Evolutionary conservation across 2,329 filamentous ascomycete genomes (phyloP), one percentile per base, ranked within the genome.

Genomic region (Metarhizium brunneum): DNA sequence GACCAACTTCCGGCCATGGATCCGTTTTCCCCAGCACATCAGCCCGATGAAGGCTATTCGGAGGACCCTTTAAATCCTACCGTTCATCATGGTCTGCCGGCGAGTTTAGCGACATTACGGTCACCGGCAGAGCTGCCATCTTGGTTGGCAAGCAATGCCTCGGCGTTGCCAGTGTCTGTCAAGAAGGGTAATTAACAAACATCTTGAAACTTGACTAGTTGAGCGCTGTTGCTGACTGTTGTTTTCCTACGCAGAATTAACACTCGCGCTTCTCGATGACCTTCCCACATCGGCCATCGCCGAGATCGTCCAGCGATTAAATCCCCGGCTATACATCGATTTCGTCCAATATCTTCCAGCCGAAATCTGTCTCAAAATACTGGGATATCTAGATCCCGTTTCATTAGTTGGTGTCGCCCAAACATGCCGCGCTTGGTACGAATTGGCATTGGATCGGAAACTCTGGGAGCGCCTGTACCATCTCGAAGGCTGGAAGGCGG

Each of bases 361-460:
- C 30, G 94, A 99, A 69, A 88, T 99, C 64, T 95, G 90, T 58
- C 85, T 94, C 48, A 87, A 95, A 65, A 87, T 97, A 48, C 85
- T 99, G 47, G 86, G 87, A 16, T 94, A 91, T 66, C 84, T 99
- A 52, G 88, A 92, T 54, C 87, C 91, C 1, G 69, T 84, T 32
- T 94, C 91, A 0, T 77, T 99, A 43, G 78, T 97, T 56, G 84
- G 82, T 52, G 88, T 92, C 2, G 90, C 90, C 1, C 81, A 83
- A 48, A 84, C 90, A 16, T 96, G 90, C 40, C 84, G 85, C 50
- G 78, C 84, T 60, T 99, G 94, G 92, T 86, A 92, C 59, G 79
- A 82, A 18, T 78, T 94, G 18, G 86, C 92, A 6, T 73, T 91
- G 53, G 94, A 99, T 69, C 83, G 88, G 38, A 87, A 88, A 58